These are phyloP conservation scores for Peziza echinospora DNA, from an alignment of 495 filamentous ascomycete genomes.

Conservation along the genomic window DNA sequence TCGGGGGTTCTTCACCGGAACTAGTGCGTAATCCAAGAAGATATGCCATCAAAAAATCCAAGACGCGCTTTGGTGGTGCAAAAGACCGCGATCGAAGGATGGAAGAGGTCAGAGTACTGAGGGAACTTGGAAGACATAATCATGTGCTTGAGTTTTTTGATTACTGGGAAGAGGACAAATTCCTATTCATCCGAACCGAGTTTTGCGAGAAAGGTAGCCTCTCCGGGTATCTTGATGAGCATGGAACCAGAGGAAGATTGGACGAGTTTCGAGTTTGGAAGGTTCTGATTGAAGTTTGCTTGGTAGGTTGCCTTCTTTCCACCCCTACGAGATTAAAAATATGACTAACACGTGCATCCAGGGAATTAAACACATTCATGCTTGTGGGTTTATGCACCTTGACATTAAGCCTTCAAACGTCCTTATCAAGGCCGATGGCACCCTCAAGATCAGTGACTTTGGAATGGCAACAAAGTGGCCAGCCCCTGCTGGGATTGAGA, in stretches of 20 bases:
- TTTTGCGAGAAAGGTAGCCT: conserved; percentile 85
- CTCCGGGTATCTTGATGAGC: conserved; percentile 53
- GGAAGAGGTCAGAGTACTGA: conserved; percentile 57
- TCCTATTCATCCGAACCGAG: conserved; percentile 88
- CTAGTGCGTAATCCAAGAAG: conserved; percentile 30
- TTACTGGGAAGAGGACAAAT: conserved; percentile 57
- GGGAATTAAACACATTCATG: conserved; percentile 77
- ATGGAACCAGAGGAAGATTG: conserved; percentile 60
- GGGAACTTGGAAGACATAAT: conserved; percentile 46
- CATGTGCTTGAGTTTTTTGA: conserved; percentile 64
- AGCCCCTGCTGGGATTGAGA: conserved; percentile 50
- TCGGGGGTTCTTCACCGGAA: conserved; percentile 22
- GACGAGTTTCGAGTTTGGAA: conserved; percentile 99
- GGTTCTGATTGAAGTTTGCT: conserved; percentile 60
- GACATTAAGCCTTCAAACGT: conserved; percentile 93
- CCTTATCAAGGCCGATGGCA: conserved; percentile 72
- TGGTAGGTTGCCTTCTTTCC: conserved; percentile 31
- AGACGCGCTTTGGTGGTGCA: conserved; percentile 47
- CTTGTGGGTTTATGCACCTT: conserved; percentile 71
- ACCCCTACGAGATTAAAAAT: not conserved
- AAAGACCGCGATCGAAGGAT: conserved; percentile 58
- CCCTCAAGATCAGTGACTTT: conserved; percentile 89
- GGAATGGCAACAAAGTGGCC: conserved; percentile 74
- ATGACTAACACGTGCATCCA: conserved; percentile 36
- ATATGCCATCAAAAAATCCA: conserved; percentile 85